phyloP scores from a whole-genome alignment of 2,329 filamentous ascomycete genomes.

The Drechslerella dactyloides region DNA sequence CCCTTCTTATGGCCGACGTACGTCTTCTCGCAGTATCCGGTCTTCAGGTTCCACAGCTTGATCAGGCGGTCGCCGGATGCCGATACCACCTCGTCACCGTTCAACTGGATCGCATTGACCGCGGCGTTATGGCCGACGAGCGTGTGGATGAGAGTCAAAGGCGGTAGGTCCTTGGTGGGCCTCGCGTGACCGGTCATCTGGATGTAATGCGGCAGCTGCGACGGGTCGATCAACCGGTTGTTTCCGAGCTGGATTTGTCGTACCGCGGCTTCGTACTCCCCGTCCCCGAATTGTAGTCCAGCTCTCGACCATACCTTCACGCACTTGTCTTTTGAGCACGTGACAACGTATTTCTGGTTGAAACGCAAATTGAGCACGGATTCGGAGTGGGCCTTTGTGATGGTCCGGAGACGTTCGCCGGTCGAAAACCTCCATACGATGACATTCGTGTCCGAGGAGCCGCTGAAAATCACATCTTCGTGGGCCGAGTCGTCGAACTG shows the following conservation, averaged over 20 bases:
- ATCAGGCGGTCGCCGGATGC: constrained; percentile 92
- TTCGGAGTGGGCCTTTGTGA: constrained; percentile 79
- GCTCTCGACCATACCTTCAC: constrained; percentile 95
- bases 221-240: constrained; percentile 43
- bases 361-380: constrained; percentile 94
- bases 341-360: constrained; percentile 87
- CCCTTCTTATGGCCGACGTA: constrained; percentile 89
- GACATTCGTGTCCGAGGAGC: constrained; percentile 88
- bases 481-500: constrained; percentile 89
- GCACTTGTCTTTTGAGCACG: constrained; percentile 94
- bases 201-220: constrained; percentile 56
- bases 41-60: constrained; percentile 91
- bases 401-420: constrained; percentile 77
- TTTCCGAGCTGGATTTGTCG: constrained; percentile 52
- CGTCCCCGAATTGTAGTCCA: constrained; percentile 67
- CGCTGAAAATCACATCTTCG: constrained; percentile 92
- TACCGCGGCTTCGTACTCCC: constrained; percentile 40
- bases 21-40: constrained; percentile 75
- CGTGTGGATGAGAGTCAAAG: constrained; percentile 78
- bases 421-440: constrained; percentile 95
- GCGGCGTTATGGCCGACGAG: constrained; percentile 86
- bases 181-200: constrained; percentile 60
- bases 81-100: constrained; percentile 84
- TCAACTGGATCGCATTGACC: constrained; percentile 93
- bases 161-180: constrained; percentile 61